Conservation (phyloP, 148 eudicot genomes). For the Amaranthus palmeri region DNA sequence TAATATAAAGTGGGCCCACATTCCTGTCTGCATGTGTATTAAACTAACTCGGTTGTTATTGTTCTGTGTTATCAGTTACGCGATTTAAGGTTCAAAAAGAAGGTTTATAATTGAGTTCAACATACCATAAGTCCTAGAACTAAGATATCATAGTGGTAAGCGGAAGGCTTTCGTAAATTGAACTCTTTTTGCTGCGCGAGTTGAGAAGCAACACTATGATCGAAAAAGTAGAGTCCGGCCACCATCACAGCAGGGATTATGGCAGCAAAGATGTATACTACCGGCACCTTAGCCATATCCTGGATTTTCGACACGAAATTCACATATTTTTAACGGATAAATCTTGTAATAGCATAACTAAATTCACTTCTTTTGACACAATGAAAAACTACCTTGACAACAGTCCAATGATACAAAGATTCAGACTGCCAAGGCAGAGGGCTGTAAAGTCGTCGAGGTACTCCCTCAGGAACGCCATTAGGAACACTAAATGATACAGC, state of each 20-base stretch:
- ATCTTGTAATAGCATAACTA: background rate
- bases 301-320: constrained; percentile 19
- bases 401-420: constrained; percentile 73
- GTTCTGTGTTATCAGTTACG: background rate
- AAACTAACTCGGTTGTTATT: too few species aligned
- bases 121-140: constrained; percentile 83
- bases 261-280: constrained; percentile 39
- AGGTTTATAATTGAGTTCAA: background rate
- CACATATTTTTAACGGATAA: background rate
- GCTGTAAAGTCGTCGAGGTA: constrained; percentile 74
- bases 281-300: constrained; percentile 45
- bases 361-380: background rate
- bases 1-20: too few species aligned
- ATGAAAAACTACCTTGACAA: constrained; percentile 50
- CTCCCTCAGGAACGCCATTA: constrained; percentile 49
- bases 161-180: constrained; percentile 41
- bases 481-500: constrained; percentile 59
- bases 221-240: constrained; percentile 44
- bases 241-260: constrained; percentile 44
- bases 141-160: constrained; percentile 49
- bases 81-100: background rate
- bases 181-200: constrained; percentile 49
- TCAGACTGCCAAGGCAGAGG: constrained; percentile 83
- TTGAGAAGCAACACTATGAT: constrained; percentile 44
- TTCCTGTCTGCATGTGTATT: too few species aligned